Base-by-base conservation (phyloP, 805 yeast genomes). In the Wickerhamiella azymoides region DNA sequence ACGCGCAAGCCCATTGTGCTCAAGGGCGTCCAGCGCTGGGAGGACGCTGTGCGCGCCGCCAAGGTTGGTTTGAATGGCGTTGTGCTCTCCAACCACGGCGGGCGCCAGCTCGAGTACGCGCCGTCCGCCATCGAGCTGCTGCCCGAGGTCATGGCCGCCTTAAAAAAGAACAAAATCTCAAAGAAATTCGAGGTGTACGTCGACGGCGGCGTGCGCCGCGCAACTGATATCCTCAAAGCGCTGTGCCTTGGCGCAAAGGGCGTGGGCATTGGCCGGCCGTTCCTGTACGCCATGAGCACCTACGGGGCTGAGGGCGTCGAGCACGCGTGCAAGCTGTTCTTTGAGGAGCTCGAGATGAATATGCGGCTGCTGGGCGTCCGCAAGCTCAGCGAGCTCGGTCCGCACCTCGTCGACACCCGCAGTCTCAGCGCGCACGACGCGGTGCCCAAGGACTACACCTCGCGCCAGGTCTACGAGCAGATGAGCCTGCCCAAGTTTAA, bases 21-120 rank as follows among this genome's bases (percentile, higher is more conserved):
- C 51, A 85, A 85, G 61, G 95, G 95, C 48, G 79, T 85, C n/a
- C 93, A 84, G 62, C 66, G 89, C 27, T 76, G 74, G 36, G 89
- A 82, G 51, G 95, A 85, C 58, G 86, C 81, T 0, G 59, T 84
- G 16, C 62, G 66, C 53, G 94, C 94, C 0, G 76, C 76, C 5
- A 80, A 82, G 52, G 63, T 71, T 54, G 92, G 92, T 3, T 72
- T 74, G 25, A 74, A 77, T 37, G 94, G 88, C 36, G 79, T 84
- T n/a, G 84, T 85, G 3, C 56, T 84, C 43, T 83, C 93, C 2
- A 85, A 84, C 59, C 95, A 84, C 63, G 95, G 95, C 49, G 94
- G 95, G 36, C 69, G 95, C 50, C 94, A 84, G 62, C 66, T 85
- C 47, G 96, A 85, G 62, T 82, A 75, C 56, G 70, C 94, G 1